These are phyloP conservation scores for Curvularia spicifera DNA, from an alignment of 2,329 filamentous ascomycete species.

Conservation along the genomic window DNA sequence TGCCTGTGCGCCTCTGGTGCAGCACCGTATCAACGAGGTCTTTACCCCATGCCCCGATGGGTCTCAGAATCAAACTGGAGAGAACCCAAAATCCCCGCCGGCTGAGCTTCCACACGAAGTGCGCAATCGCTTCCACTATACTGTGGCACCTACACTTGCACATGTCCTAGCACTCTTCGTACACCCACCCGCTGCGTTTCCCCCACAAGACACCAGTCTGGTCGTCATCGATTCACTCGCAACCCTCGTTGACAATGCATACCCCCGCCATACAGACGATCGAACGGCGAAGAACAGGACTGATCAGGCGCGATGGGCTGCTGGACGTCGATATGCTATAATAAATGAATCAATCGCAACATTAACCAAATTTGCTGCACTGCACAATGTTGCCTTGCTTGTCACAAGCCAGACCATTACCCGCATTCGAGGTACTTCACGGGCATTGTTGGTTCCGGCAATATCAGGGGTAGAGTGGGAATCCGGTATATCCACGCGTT, in stretches of 20 bases:
- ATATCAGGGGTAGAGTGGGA: slow-evolving; percentile 83
- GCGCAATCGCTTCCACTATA: slow-evolving; percentile 67
- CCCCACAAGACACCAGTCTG: slow-evolving; percentile 68
- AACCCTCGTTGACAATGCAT: slow-evolving; percentile 75
- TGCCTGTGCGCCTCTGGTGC: slow-evolving; percentile 58
- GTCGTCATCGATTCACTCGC: slow-evolving; percentile 82
- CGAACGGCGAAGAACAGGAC: slow-evolving; percentile 53
- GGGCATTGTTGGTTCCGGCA: slow-evolving; percentile 74
- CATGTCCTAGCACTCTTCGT: slow-evolving; percentile 76
- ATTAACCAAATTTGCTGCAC: slow-evolving; percentile 74
- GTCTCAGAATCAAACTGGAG: slow-evolving; percentile 8
- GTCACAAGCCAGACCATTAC: slow-evolving; percentile 81
- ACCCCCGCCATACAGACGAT: slow-evolving; percentile 64
- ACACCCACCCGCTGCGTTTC: slow-evolving; percentile 67
- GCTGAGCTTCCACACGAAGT: slow-evolving; percentile 36
- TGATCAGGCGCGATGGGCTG: slow-evolving; percentile 57
- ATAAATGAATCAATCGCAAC: slow-evolving; percentile 68
- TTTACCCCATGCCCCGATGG: slow-evolving; percentile 34
- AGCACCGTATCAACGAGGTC: slow-evolving; percentile 57
- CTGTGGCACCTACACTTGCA: slow-evolving; percentile 64
- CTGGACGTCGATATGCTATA: slow-evolving; percentile 63
- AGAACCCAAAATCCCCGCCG: slow-evolving; percentile 20
- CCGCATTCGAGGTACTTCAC: slow-evolving; percentile 71
- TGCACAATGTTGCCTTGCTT: slow-evolving; percentile 74
- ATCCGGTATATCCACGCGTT: slow-evolving; percentile 71